phyloP scores from a whole-genome alignment of 208 protist species.

The Crithidia sp. region DNA sequence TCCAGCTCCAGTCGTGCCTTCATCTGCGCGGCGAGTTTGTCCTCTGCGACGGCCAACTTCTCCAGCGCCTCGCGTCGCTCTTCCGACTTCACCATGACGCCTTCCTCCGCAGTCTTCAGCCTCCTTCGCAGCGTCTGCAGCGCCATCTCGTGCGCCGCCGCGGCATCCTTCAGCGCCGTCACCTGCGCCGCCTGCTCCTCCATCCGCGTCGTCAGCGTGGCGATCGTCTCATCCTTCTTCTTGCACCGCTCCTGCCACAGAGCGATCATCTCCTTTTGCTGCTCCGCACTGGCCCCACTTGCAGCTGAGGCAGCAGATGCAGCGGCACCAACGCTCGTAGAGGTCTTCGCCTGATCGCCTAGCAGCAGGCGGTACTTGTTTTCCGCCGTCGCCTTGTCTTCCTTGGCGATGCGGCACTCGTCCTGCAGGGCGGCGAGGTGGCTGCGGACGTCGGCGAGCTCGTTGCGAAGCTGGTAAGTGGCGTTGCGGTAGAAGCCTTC shows the following conservation, averaged over 20 bases:
- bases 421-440: slow-evolving; percentile 48
- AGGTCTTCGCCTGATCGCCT: slow-evolving; percentile 29
- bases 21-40: slow-evolving; percentile 55
- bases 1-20: slow-evolving; percentile 54
- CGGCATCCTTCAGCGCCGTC: slow-evolving; percentile 55
- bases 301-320: not conserved
- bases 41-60: slow-evolving; percentile 57
- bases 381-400: slow-evolving; percentile 46
- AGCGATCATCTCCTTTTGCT: slow-evolving; percentile 14
- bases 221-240: slow-evolving; percentile 64
- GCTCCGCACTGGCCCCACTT: not conserved
- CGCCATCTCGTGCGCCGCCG: slow-evolving; percentile 53
- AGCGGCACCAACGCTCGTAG: not conserved
- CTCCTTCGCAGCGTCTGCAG: slow-evolving; percentile 55
- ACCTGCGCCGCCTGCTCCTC: slow-evolving; percentile 54
- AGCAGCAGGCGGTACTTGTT: slow-evolving; percentile 61
- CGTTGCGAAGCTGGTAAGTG: slow-evolving; percentile 50
- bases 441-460: slow-evolving; percentile 44
- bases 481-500: slow-evolving; percentile 47
- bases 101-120: slow-evolving; percentile 57
- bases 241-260: slow-evolving; percentile 46
- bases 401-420: slow-evolving; percentile 33
- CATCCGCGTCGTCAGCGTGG: slow-evolving; percentile 48
- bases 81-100: slow-evolving; percentile 46
- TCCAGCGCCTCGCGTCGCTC: slow-evolving; percentile 61